Base-by-base conservation (phyloP, 1,284 basidiomycete species). In the Sanguinoderma infundibulare region DNA sequence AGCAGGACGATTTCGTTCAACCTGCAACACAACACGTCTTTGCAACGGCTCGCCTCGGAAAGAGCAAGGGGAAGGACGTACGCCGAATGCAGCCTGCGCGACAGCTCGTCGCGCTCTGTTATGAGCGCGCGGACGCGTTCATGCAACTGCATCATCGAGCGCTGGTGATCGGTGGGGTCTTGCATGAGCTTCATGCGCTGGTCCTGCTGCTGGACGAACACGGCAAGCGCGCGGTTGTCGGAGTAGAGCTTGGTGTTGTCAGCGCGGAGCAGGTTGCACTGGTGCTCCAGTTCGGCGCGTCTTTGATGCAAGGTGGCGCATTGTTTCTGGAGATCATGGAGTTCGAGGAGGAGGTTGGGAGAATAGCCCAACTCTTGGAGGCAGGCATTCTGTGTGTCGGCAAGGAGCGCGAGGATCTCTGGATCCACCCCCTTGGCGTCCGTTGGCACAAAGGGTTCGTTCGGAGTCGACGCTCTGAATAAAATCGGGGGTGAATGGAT, bases 161-260 rank as follows among this genome's bases (percentile, higher is more conserved):
- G 53, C 42, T 53, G 47, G 39, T 60, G 58, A 20, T 62, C 62
- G 6, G 10, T 34, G 17, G 62, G 60, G 6, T 42, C 46, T 28
- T 52, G 22, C 26, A 64, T 53, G n/a, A 60, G 30, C 5, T 56
- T 44, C 36, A 70, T 47, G 32, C 61, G 63, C 59, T 67, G 55
- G 38, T 69, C 62, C 44, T 68, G 69, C 55, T 57, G 53, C 12
- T 60, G 53, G 14, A 69, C 62, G 49, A 65, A 57, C 44, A 61
- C 57, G 12, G 69, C 63, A 3, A 71, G 63, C 17, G 56, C 67
- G 24, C 53, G 71, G 65, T 87, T 87, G 65, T 87, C 86, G 56
- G 81, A 73, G 61, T 78, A 84, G 35, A 88, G 74, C 66, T 78
- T 83, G 56, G 76, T 65, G 57, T 83, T 85, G 52, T 84, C 79